phyloP scores from a whole-genome alignment of 2,329 filamentous ascomycete species.

The Colletotrichum musae region DNA sequence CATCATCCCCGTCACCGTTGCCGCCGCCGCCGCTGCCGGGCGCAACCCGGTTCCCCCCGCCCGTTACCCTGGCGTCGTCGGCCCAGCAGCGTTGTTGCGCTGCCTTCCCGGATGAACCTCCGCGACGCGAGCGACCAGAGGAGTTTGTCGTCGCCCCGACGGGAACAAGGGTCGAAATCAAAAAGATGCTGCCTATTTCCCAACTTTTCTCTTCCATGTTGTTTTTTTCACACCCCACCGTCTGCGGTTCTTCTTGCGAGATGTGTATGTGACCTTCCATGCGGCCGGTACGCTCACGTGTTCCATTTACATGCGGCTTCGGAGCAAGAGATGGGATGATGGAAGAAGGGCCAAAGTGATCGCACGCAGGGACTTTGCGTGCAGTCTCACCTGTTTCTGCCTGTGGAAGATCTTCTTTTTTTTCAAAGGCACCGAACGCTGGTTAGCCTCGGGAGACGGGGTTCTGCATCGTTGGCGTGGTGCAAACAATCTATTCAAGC shows the following conservation, averaged over 20 bases:
- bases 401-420: no score
- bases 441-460: not conserved
- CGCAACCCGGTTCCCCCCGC: not conserved
- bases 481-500: conserved; percentile 7
- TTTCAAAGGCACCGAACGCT: no score
- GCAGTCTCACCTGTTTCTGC: not conserved
- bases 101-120: not conserved
- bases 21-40: no score
- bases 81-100: not conserved
- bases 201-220: no score
- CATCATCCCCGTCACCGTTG: conserved; percentile 8
- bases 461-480: not conserved
- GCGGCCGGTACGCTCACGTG: conserved; percentile 30
- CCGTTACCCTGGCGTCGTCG: not conserved
- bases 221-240: no score
- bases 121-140: no score
- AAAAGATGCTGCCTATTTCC: no score
- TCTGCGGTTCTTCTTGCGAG: no score
- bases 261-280: conserved; percentile 21
- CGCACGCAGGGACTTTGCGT: not conserved
- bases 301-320: conserved; percentile 4
- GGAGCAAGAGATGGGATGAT: not conserved
- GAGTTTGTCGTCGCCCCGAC: no score
- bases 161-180: no score
- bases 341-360: not conserved